Percentiles rank a stretch among this genome's conserved stretches.
These are phyloP conservation scores for Epichloe elymi DNA, from an alignment of 2,329 filamentous ascomycete species.

Conservation along the genomic window DNA sequence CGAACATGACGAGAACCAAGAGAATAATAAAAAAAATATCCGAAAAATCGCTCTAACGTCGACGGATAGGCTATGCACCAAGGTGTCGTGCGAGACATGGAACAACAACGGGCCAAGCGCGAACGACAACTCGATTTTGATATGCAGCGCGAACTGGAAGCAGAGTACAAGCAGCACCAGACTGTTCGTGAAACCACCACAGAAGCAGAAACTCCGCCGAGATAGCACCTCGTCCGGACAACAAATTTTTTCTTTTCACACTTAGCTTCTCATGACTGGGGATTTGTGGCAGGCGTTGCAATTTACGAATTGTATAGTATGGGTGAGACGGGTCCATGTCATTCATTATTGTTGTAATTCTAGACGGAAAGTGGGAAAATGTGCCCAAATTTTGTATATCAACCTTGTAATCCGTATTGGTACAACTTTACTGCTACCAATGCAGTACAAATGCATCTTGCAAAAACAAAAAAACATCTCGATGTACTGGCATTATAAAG, in stretches of 20 bases:
- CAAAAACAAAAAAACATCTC: background rate
- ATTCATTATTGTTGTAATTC: background rate
- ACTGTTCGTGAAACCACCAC: constrained; percentile 43
- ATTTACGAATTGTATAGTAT: background rate
- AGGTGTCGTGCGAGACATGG: constrained; percentile 87
- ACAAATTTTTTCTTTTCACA: background rate
- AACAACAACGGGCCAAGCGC: constrained; percentile 78
- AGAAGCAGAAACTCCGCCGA: constrained; percentile 11
- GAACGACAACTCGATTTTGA: constrained; percentile 93
- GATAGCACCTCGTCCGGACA: constrained; percentile 9
- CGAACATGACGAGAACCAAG: background rate
- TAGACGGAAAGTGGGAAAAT: background rate
- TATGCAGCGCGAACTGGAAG: constrained; percentile 71
- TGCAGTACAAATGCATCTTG: background rate
- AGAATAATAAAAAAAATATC: background rate
- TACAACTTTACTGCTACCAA: constrained; percentile 1
- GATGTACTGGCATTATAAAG: background rate
- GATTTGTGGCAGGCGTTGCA: no score
- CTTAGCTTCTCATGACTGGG: no score
- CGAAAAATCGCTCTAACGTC: background rate
- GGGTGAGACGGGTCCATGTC: background rate
- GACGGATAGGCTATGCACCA: constrained; percentile 73
- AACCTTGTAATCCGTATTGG: background rate
- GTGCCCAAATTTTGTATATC: background rate
- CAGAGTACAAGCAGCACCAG: constrained; percentile 83